A percentile compares a stretch with the other conserved stretches of the same genome.
Evolutionary conservation across 805 yeast genomes (phyloP).

Genomic region (Schizosaccharomyces cryophilus): DNA sequence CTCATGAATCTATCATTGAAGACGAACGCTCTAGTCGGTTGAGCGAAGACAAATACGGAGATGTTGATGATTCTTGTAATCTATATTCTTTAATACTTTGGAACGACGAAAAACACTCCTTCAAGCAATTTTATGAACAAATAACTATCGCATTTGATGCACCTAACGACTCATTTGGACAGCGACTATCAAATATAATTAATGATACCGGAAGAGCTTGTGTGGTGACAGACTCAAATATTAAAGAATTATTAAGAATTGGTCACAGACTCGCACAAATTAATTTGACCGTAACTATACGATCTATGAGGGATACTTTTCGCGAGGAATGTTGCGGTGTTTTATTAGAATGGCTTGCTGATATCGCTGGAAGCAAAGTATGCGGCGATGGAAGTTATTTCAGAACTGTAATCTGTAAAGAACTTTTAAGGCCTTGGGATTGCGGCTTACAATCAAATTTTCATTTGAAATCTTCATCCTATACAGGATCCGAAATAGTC

Average conservation of each 20-base stretch:
- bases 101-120: conserved; percentile 61
- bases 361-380: conserved; percentile 29
- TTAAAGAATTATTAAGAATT: background rate
- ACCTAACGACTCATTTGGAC: conserved; percentile 36
- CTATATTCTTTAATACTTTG: conserved; percentile 24
- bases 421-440: conserved; percentile 8
- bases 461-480: background rate
- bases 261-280: conserved; percentile 16
- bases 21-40: conserved; percentile 21
- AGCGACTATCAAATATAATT: conserved; percentile 36
- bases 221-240: conserved; percentile 15
- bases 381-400: conserved; percentile 24
- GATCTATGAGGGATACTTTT: conserved; percentile 43
- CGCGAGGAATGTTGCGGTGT: conserved; percentile 64
- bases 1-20: conserved; percentile 16
- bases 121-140: conserved; percentile 44
- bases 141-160: conserved; percentile 41
- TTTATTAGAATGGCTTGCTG: conserved; percentile 39
- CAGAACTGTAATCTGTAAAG: conserved; percentile 28
- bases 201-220: conserved; percentile 38
- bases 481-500: background rate
- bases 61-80: background rate
- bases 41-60: background rate
- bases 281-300: conserved; percentile 40
- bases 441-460: background rate